Conservation (phyloP, 306 rosid species). For the Betula pendula region DNA sequence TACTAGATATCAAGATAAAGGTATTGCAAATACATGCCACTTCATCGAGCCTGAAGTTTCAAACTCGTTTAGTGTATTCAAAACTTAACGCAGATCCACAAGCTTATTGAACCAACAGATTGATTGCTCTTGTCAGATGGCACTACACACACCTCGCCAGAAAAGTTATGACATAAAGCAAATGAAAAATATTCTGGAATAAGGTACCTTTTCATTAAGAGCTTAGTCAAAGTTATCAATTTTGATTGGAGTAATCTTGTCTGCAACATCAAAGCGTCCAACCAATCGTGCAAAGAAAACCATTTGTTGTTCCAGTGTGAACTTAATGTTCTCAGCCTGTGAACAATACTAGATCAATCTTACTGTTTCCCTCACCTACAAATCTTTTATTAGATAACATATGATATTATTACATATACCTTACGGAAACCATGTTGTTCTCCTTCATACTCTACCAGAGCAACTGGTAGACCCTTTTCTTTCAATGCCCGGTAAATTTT, state of each 20-base stretch:
- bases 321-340: conserved; percentile 95
- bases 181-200: not conserved
- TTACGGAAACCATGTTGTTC: conserved; percentile 97
- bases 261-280: conserved; percentile 82
- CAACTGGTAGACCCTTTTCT: conserved; percentile 88
- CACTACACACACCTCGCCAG: not conserved
- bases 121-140: conserved; percentile 5
- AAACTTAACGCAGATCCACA: not conserved
- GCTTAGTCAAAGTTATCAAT: conserved; percentile 65
- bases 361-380: conserved; percentile 6
- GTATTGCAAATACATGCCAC: not conserved
- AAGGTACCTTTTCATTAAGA: conserved; percentile 20
- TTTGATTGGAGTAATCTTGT: conserved; percentile 73
- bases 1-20: not conserved
- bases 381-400: not conserved
- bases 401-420: conserved; percentile 38
- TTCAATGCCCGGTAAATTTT: conserved; percentile 76
- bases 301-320: conserved; percentile 95
- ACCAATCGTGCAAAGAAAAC: conserved; percentile 89
- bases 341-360: conserved; percentile 24
- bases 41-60: not conserved
- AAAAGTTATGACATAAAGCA: not conserved
- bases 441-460: conserved; percentile 89
- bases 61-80: not conserved
- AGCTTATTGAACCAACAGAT: not conserved